phyloP scores from a whole-genome alignment of 1,139 yeast species.

The Suhomyces ambrosiae region DNA sequence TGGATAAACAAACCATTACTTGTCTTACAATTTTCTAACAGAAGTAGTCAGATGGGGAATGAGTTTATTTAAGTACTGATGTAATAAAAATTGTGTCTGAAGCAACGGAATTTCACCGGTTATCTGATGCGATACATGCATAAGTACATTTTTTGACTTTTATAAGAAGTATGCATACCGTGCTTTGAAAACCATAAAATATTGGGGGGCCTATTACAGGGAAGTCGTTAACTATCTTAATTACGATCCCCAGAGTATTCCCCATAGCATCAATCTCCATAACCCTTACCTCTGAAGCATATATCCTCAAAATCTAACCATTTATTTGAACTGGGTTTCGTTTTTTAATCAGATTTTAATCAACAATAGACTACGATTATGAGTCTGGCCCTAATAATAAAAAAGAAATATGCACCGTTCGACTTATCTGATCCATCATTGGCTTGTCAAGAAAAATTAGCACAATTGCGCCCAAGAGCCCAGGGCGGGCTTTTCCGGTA shows the following conservation, averaged over 20 bases:
- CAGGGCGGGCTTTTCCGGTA: background rate
- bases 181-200: too few relatives aligned
- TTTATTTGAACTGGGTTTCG: too few relatives aligned
- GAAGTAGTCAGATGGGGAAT: background rate
- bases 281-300: too few relatives aligned
- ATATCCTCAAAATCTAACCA: too few relatives aligned
- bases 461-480: background rate
- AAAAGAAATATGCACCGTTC: conserved; percentile 1
- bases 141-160: background rate
- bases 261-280: too few relatives aligned
- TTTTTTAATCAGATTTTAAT: too few relatives aligned
- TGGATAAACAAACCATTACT: conserved; percentile 8
- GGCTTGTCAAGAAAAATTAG: conserved; percentile 4
- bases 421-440: conserved; percentile 16
- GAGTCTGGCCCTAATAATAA: too few relatives aligned
- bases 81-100: conserved; percentile 1
- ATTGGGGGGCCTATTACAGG: too few relatives aligned
- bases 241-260: too few relatives aligned
- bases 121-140: conserved; percentile 6
- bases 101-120: conserved; percentile 5
- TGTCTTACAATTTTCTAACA: background rate
- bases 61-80: background rate
- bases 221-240: too few relatives aligned
- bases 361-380: too few relatives aligned
- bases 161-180: background rate